A percentile compares a stretch with the other conserved stretches of the same genome.
These are phyloP conservation scores for Suillus hirtellus DNA, from an alignment of 768 basidiomycete genomes.

Conservation along the genomic window DNA sequence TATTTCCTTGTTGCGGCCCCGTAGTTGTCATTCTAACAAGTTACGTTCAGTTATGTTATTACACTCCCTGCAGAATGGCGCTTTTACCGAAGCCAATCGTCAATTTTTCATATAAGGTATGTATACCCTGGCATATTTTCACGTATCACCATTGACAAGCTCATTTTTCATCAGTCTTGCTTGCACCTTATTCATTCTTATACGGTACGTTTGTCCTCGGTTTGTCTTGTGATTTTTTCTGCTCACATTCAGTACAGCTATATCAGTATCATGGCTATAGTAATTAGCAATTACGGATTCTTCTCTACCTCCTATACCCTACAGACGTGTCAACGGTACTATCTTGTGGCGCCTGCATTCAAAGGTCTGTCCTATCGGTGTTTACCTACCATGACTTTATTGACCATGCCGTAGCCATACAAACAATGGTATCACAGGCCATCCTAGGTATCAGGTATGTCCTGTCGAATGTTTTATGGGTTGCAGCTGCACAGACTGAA, in stretches of 20 bases:
- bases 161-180: slow-evolving; percentile 23
- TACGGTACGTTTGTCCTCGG: slow-evolving; percentile 23
- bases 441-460: slow-evolving; percentile 63
- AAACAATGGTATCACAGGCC: slow-evolving; percentile 63
- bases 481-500: not conserved
- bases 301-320: slow-evolving; percentile 53
- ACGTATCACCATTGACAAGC: not conserved
- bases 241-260: slow-evolving; percentile 20
- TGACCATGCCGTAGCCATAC: slow-evolving; percentile 44
- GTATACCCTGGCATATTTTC: not conserved
- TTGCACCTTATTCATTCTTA: slow-evolving; percentile 34
- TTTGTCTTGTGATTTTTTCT: too few species aligned
- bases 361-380: slow-evolving; percentile 46
- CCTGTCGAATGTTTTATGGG: not conserved
- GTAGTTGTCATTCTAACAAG: not conserved
- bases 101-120: slow-evolving; percentile 30
- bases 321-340: slow-evolving; percentile 48
- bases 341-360: slow-evolving; percentile 53
- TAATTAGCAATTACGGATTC: slow-evolving; percentile 57
- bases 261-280: slow-evolving; percentile 47
- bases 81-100: slow-evolving; percentile 32
- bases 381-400: not conserved
- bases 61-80: slow-evolving; percentile 35
- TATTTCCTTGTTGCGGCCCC: not conserved
- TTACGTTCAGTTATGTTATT: slow-evolving; percentile 28